These are phyloP conservation scores for Clarkia xantiana DNA, from an alignment of 345 rosid species.

Conservation along the genomic window DNA sequence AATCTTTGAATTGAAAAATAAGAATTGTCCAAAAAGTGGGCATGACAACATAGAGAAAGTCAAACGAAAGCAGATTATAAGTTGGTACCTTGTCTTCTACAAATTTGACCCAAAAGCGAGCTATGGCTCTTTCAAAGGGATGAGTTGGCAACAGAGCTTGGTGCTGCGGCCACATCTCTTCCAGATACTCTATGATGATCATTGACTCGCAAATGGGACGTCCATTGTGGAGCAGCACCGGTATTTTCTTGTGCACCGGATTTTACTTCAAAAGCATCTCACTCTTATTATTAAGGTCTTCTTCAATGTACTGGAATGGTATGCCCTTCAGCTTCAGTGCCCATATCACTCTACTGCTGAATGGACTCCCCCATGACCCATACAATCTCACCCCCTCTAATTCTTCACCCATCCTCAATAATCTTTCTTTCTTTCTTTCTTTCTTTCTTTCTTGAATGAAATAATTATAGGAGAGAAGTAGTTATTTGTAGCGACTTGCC, in stretches of 20 bases:
- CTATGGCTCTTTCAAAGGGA: conserved; percentile 15
- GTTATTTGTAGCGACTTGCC: too few species aligned
- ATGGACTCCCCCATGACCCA: conserved; percentile 18
- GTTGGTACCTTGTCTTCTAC: conserved; percentile 24
- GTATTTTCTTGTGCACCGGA: conserved; percentile 16
- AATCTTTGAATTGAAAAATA: too few species aligned
- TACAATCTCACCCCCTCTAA: conserved; percentile 17
- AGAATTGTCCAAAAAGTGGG: too few species aligned
- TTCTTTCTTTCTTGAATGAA: too few species aligned
- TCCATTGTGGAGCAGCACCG: conserved; percentile 33
- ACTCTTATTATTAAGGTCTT: conserved; percentile 30
- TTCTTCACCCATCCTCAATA: too few species aligned
- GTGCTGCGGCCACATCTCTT: conserved; percentile 14
- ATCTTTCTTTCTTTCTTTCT: too few species aligned
- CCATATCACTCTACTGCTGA: conserved; percentile 20
- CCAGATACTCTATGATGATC: conserved; percentile 27
- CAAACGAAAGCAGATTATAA: too few species aligned
- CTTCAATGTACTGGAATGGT: conserved; percentile 21
- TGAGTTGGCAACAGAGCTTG: conserved; percentile 19
- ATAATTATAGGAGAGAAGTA: too few species aligned
- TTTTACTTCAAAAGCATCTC: conserved; percentile 1
- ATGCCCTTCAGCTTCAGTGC: conserved; percentile 26
- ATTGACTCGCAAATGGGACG: conserved; percentile 22
- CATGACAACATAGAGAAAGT: too few species aligned
- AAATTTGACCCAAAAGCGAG: conserved; percentile 21